These are phyloP conservation scores for Trebouxiophyceae sp. DNA, from an alignment of 163 green algal genomes.

Conservation along the genomic window DNA sequence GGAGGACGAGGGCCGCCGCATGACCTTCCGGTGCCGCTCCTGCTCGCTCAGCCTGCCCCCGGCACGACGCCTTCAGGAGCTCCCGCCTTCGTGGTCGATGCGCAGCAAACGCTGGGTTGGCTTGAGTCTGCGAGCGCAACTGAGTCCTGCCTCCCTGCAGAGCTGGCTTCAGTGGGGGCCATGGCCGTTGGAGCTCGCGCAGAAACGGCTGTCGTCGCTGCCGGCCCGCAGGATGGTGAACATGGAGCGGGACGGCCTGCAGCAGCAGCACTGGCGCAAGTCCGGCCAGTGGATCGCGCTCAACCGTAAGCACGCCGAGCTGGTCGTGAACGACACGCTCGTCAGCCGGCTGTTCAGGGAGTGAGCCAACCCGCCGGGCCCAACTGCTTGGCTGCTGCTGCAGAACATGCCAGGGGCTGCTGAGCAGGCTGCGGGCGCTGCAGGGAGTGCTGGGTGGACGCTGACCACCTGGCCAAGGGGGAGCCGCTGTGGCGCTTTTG, in stretches of 20 bases:
- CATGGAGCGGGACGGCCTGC: constrained; percentile 2
- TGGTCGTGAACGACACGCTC: constrained; percentile 34
- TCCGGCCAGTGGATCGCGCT: constrained; percentile 61
- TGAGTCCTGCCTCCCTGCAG: too few relatives aligned
- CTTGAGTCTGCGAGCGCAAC: too few relatives aligned
- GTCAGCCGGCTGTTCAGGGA: constrained; percentile 39
- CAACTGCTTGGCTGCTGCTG: too few relatives aligned
- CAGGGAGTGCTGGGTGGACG: constrained; percentile 21
- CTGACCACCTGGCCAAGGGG: background rate
- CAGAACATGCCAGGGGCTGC: background rate
- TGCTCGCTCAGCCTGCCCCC: too few relatives aligned
- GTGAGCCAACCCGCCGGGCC: too few relatives aligned
- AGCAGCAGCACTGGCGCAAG: constrained; percentile 42
- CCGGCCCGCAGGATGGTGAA: too few relatives aligned
- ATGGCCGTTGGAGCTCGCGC: too few relatives aligned
- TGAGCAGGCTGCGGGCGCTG: constrained; percentile 2
- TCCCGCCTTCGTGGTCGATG: too few relatives aligned
- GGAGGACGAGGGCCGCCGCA: constrained; percentile 2
- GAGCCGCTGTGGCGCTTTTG: constrained; percentile 33
- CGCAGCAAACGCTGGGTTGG: too few relatives aligned
- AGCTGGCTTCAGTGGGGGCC: too few relatives aligned
- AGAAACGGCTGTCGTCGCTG: too few relatives aligned
- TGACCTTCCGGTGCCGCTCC: constrained; percentile 4
- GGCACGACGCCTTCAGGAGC: too few relatives aligned
- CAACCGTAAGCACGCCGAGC: constrained; percentile 39